Evolutionary conservation across 805 yeast genomes (phyloP).

Genomic region (Metschnikowia hibisci): DNA sequence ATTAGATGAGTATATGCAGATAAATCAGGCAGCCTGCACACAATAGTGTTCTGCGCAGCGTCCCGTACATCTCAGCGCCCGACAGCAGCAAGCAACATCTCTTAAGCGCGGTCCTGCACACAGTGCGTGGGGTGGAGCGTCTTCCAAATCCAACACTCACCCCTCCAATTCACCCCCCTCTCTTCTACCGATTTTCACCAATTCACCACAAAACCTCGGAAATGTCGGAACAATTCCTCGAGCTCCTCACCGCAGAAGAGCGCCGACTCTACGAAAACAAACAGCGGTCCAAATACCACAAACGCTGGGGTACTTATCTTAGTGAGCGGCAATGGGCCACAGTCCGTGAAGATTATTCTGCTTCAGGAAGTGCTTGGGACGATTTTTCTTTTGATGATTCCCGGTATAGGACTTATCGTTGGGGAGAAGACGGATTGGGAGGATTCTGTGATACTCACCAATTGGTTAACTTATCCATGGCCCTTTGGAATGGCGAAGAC

Average conservation of each 20-base stretch:
- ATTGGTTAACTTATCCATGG: constrained; percentile 69
- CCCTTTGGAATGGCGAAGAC: constrained; percentile 89
- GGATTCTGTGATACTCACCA: constrained; percentile 87
- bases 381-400: constrained; percentile 85
- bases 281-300: constrained; percentile 55
- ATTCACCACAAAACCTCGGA: too few relatives aligned
- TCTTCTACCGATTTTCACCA: not conserved
- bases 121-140: constrained; percentile 1
- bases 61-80: not conserved
- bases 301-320: constrained; percentile 88
- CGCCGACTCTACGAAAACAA: constrained; percentile 31
- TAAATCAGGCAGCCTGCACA: not conserved
- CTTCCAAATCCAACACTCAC: not conserved
- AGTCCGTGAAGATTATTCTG: constrained; percentile 84
- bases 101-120: not conserved
- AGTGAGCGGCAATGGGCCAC: constrained; percentile 76
- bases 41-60: constrained; percentile 1
- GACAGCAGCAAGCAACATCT: constrained; percentile 3
- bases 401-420: constrained; percentile 73
- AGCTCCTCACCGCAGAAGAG: constrained; percentile 35
- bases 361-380: constrained; percentile 86
- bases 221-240: constrained; percentile 12
- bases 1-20: too few relatives aligned
- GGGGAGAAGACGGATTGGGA: constrained; percentile 96
- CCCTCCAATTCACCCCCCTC: not conserved